phyloP scores from a whole-genome alignment of 208 protist genomes.

The Wallacemonas sp. region DNA sequence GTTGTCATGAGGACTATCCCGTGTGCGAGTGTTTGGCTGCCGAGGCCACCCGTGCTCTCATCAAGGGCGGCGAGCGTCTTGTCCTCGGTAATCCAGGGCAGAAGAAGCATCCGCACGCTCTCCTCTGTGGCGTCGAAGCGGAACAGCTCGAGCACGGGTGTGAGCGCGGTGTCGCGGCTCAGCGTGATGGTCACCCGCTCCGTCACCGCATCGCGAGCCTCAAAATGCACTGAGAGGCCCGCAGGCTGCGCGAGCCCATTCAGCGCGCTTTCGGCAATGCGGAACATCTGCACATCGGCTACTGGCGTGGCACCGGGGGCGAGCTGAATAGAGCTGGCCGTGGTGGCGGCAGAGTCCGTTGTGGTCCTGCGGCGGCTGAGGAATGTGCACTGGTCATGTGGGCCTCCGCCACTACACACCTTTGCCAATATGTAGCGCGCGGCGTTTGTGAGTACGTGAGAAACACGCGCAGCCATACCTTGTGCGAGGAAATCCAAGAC shows the following conservation, averaged over 20 bases:
- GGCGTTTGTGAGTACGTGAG: too few relatives aligned
- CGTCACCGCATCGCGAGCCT: not conserved
- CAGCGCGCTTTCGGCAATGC: not conserved
- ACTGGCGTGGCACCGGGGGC: not conserved
- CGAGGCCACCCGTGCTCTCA: too few relatives aligned
- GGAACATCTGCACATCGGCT: not conserved
- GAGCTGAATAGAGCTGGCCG: not conserved
- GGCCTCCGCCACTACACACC: too few relatives aligned
- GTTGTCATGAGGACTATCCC: not conserved
- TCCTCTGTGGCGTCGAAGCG: too few relatives aligned
- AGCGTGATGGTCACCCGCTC: not conserved
- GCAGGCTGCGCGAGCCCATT: not conserved
- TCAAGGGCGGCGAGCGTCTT: too few relatives aligned
- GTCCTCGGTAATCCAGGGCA: too few relatives aligned
- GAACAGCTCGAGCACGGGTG: not conserved
- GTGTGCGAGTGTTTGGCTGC: too few relatives aligned
- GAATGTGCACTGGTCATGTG: not conserved
- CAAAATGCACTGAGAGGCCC: not conserved
- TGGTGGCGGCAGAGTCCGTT: not conserved
- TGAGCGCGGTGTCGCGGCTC: not conserved
- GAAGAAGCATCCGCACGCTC: too few relatives aligned
- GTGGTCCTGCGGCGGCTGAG: too few relatives aligned
- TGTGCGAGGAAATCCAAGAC: too few relatives aligned
- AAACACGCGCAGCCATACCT: too few relatives aligned
- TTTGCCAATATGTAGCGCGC: too few relatives aligned